phyloP scores from a whole-genome alignment of 2,329 filamentous ascomycete species.

The Penicillium frequentans region DNA sequence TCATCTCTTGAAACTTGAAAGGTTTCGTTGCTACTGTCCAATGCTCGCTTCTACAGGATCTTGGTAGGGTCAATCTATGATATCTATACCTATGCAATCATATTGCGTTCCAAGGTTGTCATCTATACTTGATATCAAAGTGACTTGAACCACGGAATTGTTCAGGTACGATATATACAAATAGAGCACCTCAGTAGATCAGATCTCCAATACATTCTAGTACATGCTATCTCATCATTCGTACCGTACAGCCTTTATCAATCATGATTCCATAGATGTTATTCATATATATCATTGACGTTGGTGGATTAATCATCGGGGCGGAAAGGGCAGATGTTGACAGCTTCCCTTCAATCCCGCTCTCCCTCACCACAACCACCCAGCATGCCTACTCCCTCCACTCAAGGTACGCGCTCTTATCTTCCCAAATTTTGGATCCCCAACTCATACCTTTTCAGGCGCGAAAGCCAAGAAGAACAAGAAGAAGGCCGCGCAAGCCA shows the following conservation, averaged over 20 bases:
- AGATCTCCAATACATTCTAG: no score
- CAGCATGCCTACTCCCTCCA: slow-evolving; percentile 24
- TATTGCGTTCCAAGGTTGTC: no score
- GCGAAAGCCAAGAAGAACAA: slow-evolving; percentile 59
- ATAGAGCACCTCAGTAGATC: no score
- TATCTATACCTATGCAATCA: no score
- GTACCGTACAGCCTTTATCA: background rate
- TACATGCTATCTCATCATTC: no score
- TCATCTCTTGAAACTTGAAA: no score
- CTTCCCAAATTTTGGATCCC: background rate
- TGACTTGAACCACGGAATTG: no score
- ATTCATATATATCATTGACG: background rate
- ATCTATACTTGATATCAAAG: no score
- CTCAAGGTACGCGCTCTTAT: slow-evolving; percentile 21
- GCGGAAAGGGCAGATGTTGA: slow-evolving; percentile 29
- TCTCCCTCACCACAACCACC: slow-evolving; percentile 1
- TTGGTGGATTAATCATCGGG: slow-evolving; percentile 16
- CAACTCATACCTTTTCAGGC: slow-evolving; percentile 26
- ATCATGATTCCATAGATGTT: background rate
- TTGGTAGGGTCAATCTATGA: no score
- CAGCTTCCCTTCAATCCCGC: slow-evolving; percentile 22
- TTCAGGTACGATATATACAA: no score
- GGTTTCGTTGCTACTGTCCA: no score
- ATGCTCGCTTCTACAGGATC: no score
- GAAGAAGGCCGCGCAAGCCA: slow-evolving; percentile 53